A percentile compares a stretch with the other conserved stretches of the same genome.
phyloP scores from a whole-genome alignment of 2,329 filamentous ascomycete genomes.

The Xylariaceae sp. region DNA sequence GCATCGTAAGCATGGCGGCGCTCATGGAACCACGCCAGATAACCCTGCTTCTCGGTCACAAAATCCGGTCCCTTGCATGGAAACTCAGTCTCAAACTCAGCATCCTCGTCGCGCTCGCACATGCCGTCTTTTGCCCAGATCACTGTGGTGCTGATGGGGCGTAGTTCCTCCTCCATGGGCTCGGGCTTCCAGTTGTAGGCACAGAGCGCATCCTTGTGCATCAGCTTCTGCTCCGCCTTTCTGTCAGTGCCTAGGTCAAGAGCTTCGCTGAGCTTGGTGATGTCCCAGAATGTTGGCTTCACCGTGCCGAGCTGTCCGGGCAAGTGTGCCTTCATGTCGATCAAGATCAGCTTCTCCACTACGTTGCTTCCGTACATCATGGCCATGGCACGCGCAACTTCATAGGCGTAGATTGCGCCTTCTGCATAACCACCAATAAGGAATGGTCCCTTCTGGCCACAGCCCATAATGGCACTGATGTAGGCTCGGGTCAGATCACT shows the following conservation, averaged over 20 bases:
- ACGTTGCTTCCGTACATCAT: conserved; percentile 6
- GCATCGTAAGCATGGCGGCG: conserved; percentile 10
- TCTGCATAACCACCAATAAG: conserved; percentile 24
- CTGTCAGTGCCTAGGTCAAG: background rate
- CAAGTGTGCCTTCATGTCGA: conserved; percentile 19
- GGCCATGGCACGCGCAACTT: conserved; percentile 20
- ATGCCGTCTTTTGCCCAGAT: conserved; percentile 15
- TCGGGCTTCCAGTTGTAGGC: conserved; percentile 15
- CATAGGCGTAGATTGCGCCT: conserved; percentile 24
- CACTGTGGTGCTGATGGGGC: conserved; percentile 11
- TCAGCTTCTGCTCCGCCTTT: conserved; percentile 3
- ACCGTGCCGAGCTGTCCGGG: conserved; percentile 9
- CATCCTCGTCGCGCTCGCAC: background rate
- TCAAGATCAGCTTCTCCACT: conserved; percentile 20
- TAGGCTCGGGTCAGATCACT: conserved; percentile 18
- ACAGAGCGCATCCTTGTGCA: conserved; percentile 12
- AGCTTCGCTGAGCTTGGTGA: background rate
- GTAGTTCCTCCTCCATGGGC: conserved; percentile 6
- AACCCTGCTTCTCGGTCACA: conserved; percentile 10
- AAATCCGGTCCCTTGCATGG: background rate
- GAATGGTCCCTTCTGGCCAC: conserved; percentile 22
- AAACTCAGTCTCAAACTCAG: background rate
- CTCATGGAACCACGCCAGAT: conserved; percentile 12
- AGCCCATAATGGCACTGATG: conserved; percentile 19
- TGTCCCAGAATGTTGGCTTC: conserved; percentile 8